Evolutionary conservation across 768 basidiomycete genomes (phyloP).

Genomic region (Agaricus blazei): DNA sequence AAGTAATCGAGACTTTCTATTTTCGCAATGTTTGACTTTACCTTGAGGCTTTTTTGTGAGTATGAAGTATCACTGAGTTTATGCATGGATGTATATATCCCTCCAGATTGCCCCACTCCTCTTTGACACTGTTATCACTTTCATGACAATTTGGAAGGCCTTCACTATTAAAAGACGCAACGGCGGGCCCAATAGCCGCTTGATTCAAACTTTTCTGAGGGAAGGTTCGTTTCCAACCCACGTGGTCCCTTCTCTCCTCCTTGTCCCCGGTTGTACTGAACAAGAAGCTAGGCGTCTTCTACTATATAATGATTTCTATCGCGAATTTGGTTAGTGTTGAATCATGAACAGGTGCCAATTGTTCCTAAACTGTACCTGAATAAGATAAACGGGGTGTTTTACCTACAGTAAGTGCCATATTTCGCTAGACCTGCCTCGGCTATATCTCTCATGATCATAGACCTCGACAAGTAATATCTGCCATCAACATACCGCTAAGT

Average conservation of each 20-base stretch:
- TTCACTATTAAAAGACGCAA: conserved; percentile 70
- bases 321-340: conserved; percentile 56
- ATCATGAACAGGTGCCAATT: background rate
- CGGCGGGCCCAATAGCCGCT: conserved; percentile 70
- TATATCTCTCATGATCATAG: conserved; percentile 28
- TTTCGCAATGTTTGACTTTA: conserved; percentile 11
- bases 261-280: background rate
- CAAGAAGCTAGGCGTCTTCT: conserved; percentile 59
- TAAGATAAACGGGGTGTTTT: conserved; percentile 77
- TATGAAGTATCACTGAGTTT: conserved; percentile 10
- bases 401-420: conserved; percentile 58
- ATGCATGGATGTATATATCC: conserved; percentile 8
- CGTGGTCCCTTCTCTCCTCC: background rate
- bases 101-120: conserved; percentile 73
- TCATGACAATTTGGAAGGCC: conserved; percentile 78
- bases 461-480: conserved; percentile 78
- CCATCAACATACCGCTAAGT: conserved; percentile 79
- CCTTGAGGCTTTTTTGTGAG: conserved; percentile 53
- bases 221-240: conserved; percentile 45
- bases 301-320: conserved; percentile 81
- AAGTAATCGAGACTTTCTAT: conserved; percentile 15
- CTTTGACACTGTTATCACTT: conserved; percentile 76
- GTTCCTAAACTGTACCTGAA: background rate
- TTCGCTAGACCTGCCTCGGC: conserved; percentile 2
- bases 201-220: conserved; percentile 81